Percentiles rank a stretch among this genome's conserved stretches.
Evolutionary conservation across 2,329 filamentous ascomycete genomes (phyloP).

Genomic region (Trichoderma lentiforme): DNA sequence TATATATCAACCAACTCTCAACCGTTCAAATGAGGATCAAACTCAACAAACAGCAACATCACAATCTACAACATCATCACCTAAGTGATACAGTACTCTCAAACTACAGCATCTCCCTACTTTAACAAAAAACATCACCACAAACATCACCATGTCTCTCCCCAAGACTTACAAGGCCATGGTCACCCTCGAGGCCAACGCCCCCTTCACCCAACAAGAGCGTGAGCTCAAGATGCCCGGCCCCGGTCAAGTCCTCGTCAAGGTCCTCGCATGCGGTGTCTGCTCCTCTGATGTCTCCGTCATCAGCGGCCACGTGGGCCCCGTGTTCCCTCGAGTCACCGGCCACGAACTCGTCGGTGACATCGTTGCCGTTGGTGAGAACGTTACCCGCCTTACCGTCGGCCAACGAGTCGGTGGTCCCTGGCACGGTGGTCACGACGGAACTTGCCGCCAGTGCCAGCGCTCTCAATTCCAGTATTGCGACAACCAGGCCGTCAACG

Average conservation of each 20-base stretch:
- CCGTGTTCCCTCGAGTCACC: slow-evolving; percentile 57
- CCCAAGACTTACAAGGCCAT: slow-evolving; percentile 68
- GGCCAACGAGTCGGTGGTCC: slow-evolving; percentile 61
- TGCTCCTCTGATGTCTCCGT: slow-evolving; percentile 60
- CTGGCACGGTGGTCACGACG: slow-evolving; percentile 53
- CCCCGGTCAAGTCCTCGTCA: slow-evolving; percentile 63
- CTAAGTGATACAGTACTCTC: background rate
- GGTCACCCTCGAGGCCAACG: slow-evolving; percentile 51
- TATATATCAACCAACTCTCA: background rate
- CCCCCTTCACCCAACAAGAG: slow-evolving; percentile 56
- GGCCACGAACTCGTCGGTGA: slow-evolving; percentile 70
- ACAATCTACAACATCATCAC: background rate
- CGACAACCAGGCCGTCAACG: slow-evolving; percentile 59
- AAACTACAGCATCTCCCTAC: background rate
- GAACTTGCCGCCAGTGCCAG: slow-evolving; percentile 59
- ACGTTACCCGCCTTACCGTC: slow-evolving; percentile 53
- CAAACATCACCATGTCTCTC: slow-evolving; percentile 33
- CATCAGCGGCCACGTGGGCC: slow-evolving; percentile 48
- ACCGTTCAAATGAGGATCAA: background rate
- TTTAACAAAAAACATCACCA: background rate
- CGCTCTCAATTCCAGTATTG: slow-evolving; percentile 67
- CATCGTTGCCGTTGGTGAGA: slow-evolving; percentile 56
- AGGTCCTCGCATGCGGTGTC: slow-evolving; percentile 68
- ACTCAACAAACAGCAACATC: background rate
- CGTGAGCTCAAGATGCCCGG: slow-evolving; percentile 56